These are phyloP conservation scores for Centella asiatica DNA, from an alignment of 129 eudicot species.

Conservation along the genomic window DNA sequence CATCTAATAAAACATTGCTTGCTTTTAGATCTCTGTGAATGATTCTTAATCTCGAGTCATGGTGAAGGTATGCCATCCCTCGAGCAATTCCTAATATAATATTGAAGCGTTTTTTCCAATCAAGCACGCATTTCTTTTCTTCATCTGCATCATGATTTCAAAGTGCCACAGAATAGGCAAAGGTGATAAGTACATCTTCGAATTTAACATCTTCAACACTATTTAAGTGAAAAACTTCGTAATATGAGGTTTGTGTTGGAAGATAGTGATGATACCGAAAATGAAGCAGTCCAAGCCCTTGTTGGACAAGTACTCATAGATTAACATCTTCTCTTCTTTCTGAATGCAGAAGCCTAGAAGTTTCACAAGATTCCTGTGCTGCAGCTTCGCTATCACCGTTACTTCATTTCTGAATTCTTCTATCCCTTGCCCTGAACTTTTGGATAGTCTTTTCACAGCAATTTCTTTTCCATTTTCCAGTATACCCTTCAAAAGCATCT, in stretches of 20 bases:
- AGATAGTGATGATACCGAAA: neutral
- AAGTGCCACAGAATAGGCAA: too few relatives aligned
- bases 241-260: neutral
- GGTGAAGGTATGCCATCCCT: conserved; percentile 8
- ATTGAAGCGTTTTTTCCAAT: conserved; percentile 2
- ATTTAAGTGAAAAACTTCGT: neutral
- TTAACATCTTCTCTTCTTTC: conserved; percentile 8
- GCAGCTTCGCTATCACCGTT: conserved; percentile 3
- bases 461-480: conserved; percentile 18
- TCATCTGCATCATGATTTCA: neutral
- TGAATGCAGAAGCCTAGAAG: conserved; percentile 4
- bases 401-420: conserved; percentile 7
- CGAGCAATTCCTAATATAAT: conserved; percentile 5
- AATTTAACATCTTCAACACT: too few relatives aligned
- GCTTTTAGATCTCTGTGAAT: conserved; percentile 12
- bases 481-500: conserved; percentile 9
- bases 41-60: conserved; percentile 6
- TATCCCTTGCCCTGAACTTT: conserved; percentile 2
- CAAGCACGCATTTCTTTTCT: neutral
- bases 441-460: conserved; percentile 4
- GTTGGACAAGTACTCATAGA: conserved; percentile 6
- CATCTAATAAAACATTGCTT: conserved; percentile 9
- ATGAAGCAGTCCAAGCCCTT: conserved; percentile 11
- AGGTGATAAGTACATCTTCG: too few relatives aligned
- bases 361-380: conserved; percentile 10